A percentile compares a stretch with the other conserved stretches of the same genome.
Evolutionary conservation across 768 basidiomycete species (phyloP).

Genomic region (Agaricus blazei): DNA sequence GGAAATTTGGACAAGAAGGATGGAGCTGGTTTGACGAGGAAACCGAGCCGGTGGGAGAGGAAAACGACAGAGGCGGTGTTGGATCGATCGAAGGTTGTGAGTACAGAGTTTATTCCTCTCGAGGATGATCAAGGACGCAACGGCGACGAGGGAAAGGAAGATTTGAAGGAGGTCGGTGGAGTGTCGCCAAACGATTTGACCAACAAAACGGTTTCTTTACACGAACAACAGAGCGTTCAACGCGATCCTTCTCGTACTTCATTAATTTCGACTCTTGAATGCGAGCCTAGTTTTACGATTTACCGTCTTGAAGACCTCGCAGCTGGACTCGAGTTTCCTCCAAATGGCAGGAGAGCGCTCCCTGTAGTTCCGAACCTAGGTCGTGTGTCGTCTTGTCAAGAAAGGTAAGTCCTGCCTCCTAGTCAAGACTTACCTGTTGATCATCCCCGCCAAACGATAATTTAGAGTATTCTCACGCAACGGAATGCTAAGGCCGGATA

Average conservation of each 20-base stretch:
- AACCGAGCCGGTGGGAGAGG: neutral
- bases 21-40: neutral
- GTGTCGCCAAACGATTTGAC: neutral
- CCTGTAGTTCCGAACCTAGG: neutral
- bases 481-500: neutral
- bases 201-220: no score
- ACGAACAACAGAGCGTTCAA: neutral
- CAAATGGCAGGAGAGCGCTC: neutral
- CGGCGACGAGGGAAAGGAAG: neutral
- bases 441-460: neutral
- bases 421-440: neutral
- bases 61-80: neutral
- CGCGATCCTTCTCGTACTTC: neutral
- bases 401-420: neutral
- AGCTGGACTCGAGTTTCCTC: neutral
- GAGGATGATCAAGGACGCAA: neutral
- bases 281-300: neutral
- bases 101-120: neutral
- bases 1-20: no score
- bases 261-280: neutral
- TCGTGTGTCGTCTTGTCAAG: neutral
- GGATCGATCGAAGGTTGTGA: neutral
- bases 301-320: neutral
- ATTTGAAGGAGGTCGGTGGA: neutral
- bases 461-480: neutral